Evolutionary conservation across 2,329 filamentous ascomycete species (phyloP).

Genomic region (Daldinia sp.): DNA sequence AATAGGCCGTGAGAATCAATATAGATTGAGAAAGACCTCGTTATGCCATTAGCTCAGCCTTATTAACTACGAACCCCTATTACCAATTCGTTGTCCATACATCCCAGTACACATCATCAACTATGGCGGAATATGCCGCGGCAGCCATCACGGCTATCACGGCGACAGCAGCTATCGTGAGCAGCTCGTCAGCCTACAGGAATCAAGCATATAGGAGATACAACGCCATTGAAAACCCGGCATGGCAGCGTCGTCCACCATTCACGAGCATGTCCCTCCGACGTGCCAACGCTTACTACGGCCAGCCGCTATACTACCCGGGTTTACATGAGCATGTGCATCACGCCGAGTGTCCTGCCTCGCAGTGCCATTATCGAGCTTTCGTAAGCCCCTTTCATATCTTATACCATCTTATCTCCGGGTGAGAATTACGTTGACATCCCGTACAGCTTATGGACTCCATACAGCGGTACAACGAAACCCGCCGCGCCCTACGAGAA

Average conservation of each 20-base stretch:
- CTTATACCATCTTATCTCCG: neutral
- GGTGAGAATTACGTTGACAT: neutral
- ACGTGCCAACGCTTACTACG: constrained; percentile 14
- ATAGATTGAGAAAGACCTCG: neutral
- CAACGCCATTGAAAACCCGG: constrained; percentile 20
- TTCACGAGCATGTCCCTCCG: constrained; percentile 12
- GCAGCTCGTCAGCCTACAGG: constrained; percentile 9
- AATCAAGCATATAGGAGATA: constrained; percentile 2
- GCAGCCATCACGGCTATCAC: constrained; percentile 20
- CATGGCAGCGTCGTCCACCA: constrained; percentile 5
- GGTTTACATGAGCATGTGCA: constrained; percentile 30
- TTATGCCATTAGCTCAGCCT: constrained; percentile 3
- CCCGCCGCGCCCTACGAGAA: constrained; percentile 31
- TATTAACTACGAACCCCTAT: neutral
- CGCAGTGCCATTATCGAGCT: constrained; percentile 39
- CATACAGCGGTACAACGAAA: constrained; percentile 36
- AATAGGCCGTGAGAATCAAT: neutral
- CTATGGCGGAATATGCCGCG: constrained; percentile 21
- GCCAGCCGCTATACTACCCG: constrained; percentile 16
- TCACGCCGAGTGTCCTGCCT: constrained; percentile 31
- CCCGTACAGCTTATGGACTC: constrained; percentile 35
- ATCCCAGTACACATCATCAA: neutral
- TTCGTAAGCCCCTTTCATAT: constrained; percentile 33
- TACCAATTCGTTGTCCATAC: neutral
- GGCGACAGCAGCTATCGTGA: constrained; percentile 19